These are phyloP conservation scores for Planoprotostelium fungivorum DNA, from an alignment of 78 protist genomes.

Conservation along the genomic window DNA sequence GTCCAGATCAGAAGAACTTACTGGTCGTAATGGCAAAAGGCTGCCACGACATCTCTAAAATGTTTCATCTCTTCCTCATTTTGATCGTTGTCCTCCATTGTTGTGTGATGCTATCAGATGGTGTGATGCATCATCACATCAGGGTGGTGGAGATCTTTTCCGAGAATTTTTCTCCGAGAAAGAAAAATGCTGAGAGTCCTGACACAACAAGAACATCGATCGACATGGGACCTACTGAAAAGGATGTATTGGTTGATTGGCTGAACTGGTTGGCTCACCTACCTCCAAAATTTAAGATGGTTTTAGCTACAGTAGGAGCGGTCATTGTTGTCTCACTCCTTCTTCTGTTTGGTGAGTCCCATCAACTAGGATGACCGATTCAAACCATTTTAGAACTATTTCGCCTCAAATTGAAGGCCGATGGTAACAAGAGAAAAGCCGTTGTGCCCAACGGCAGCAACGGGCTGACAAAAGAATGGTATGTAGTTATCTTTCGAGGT, in stretches of 20 bases:
- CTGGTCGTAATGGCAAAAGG: constrained; percentile 34
- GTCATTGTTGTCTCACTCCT: background rate
- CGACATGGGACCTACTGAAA: background rate
- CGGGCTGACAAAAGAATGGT: background rate
- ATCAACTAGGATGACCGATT: background rate
- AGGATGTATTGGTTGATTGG: background rate
- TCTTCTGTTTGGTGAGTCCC: background rate
- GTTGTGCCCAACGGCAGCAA: too few species aligned
- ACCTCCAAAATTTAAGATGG: background rate
- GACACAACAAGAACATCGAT: too few species aligned
- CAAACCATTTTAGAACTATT: background rate
- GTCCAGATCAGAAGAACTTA: too few species aligned
- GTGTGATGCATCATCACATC: too few species aligned
- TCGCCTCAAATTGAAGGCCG: background rate
- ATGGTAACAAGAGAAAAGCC: background rate
- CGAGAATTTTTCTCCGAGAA: too few species aligned
- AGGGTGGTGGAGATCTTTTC: too few species aligned
- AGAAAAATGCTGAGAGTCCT: too few species aligned
- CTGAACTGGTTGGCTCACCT: background rate
- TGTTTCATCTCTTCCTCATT: constrained; percentile 34
- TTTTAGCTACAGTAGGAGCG: background rate
- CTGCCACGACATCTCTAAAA: constrained; percentile 27
- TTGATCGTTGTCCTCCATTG: constrained; percentile 7
- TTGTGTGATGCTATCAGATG: too few species aligned
- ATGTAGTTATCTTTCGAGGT: background rate